Evolutionary conservation across 352 stramenopile genomes (phyloP).

Genomic region (Phytophthora citricola): DNA sequence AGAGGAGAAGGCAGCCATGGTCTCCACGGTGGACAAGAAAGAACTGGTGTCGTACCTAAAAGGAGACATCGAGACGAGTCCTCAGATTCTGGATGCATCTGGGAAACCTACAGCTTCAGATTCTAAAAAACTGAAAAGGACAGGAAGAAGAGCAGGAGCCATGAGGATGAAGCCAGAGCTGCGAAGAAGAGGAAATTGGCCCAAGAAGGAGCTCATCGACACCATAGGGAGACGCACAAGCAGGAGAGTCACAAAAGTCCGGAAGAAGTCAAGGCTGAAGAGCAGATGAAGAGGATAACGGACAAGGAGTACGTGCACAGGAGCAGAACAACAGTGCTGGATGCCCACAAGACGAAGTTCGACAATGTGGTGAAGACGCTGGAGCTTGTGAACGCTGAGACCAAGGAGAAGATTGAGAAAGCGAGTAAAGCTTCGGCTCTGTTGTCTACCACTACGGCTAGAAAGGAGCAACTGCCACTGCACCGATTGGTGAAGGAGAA

Average conservation of each 20-base stretch:
- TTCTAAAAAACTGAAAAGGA: conserved; percentile 25
- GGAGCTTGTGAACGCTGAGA: conserved; percentile 83
- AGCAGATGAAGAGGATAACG: conserved; percentile 64
- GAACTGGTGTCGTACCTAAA: conserved; percentile 87
- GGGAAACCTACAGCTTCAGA: conserved; percentile 13
- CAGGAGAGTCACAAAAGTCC: conserved; percentile 42
- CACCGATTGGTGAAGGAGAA: conserved; percentile 76
- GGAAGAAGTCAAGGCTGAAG: conserved; percentile 44
- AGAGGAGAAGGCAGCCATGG: conserved; percentile 76
- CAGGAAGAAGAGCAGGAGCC: conserved; percentile 15
- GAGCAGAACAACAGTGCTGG: conserved; percentile 78
- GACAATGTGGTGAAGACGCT: conserved; percentile 84
- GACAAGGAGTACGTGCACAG: conserved; percentile 74
- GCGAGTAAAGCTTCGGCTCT: conserved; percentile 71
- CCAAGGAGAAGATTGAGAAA: conserved; percentile 89
- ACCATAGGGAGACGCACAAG: conserved; percentile 36
- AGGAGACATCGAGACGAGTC: conserved; percentile 80
- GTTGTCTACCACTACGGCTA: conserved; percentile 40
- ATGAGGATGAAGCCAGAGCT: conserved; percentile 27
- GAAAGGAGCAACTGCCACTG: conserved; percentile 77
- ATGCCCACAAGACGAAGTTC: conserved; percentile 83
- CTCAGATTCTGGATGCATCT: conserved; percentile 64
- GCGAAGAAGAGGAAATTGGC: conserved; percentile 52
- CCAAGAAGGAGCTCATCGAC: conserved; percentile 2
- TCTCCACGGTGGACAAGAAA: conserved; percentile 90